Conservation (phyloP, 331 rosid genomes). For the Arachis monticola region DNA sequence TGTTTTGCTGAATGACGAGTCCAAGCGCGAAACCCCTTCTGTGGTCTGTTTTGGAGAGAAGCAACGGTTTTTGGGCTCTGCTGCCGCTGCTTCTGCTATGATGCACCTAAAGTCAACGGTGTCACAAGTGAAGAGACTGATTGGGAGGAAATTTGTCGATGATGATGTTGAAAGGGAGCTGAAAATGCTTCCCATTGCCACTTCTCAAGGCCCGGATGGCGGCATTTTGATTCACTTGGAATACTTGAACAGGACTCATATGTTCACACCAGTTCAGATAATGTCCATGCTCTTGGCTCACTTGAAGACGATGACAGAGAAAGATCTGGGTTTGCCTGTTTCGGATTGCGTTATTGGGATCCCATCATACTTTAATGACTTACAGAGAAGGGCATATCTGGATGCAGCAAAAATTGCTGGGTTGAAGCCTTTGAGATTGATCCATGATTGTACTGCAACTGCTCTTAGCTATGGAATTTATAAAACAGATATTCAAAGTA, state of each 20-base stretch:
- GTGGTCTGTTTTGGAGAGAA: slow-evolving; percentile 88
- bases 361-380: slow-evolving; percentile 82
- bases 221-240: slow-evolving; percentile 81
- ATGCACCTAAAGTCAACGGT: slow-evolving; percentile 84
- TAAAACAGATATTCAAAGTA: slow-evolving; percentile 57
- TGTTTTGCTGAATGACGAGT: slow-evolving; percentile 86
- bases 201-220: slow-evolving; percentile 73
- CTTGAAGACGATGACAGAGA: slow-evolving; percentile 73
- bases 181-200: slow-evolving; percentile 65
- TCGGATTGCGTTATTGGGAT: slow-evolving; percentile 88
- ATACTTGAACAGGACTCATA: slow-evolving; percentile 58
- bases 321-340: slow-evolving; percentile 60
- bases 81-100: slow-evolving; percentile 87
- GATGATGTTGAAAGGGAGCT: slow-evolving; percentile 66
- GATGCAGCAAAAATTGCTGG: slow-evolving; percentile 86
- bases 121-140: slow-evolving; percentile 90
- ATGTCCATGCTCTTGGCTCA: slow-evolving; percentile 91
- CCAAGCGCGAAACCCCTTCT: slow-evolving; percentile 90
- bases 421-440: slow-evolving; percentile 82
- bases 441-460: slow-evolving; percentile 97
- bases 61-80: slow-evolving; percentile 96
- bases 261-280: slow-evolving; percentile 81
- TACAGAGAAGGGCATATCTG: slow-evolving; percentile 86
- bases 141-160: slow-evolving; percentile 66
- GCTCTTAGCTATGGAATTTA: slow-evolving; percentile 97